These are phyloP conservation scores for Penicillium verhagenii DNA, from an alignment of 495 filamentous ascomycete species.

Conservation along the genomic window DNA sequence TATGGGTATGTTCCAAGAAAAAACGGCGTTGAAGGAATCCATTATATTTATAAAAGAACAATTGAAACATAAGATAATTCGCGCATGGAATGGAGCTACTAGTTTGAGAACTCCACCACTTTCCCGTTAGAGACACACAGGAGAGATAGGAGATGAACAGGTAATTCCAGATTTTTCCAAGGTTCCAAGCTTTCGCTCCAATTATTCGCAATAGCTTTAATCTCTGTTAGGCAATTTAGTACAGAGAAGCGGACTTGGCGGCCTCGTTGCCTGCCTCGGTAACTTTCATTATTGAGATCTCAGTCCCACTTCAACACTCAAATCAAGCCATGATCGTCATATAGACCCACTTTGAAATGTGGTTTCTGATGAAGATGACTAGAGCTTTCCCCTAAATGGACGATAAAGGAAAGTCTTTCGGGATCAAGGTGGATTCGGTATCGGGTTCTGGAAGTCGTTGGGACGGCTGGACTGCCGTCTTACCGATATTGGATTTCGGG, in stretches of 20 bases:
- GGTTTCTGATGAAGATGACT: too few relatives aligned
- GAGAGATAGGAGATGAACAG: neutral
- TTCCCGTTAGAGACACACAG: neutral
- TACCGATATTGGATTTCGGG: neutral
- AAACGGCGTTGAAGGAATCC: neutral
- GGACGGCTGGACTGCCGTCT: neutral
- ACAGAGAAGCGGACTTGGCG: neutral
- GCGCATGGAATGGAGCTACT: conserved; percentile 27
- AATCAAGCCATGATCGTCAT: neutral
- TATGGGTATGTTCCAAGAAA: neutral
- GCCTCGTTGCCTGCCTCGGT: neutral
- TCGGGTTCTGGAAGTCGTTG: neutral
- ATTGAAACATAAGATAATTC: neutral
- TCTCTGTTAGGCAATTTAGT: too few relatives aligned
- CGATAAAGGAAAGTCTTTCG: conserved; percentile 1
- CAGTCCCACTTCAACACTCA: neutral
- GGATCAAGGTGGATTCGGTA: conserved; percentile 9
- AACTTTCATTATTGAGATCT: neutral
- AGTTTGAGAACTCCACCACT: conserved; percentile 4
- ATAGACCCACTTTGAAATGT: neutral
- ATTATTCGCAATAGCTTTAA: too few relatives aligned
- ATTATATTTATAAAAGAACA: conserved; percentile 19
- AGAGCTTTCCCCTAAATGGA: too few relatives aligned
- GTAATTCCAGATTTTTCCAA: neutral
- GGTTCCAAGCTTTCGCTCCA: too few relatives aligned